These are phyloP conservation scores for Hypoxylon sp. DNA, from an alignment of 2,329 filamentous ascomycete genomes.

Conservation along the genomic window DNA sequence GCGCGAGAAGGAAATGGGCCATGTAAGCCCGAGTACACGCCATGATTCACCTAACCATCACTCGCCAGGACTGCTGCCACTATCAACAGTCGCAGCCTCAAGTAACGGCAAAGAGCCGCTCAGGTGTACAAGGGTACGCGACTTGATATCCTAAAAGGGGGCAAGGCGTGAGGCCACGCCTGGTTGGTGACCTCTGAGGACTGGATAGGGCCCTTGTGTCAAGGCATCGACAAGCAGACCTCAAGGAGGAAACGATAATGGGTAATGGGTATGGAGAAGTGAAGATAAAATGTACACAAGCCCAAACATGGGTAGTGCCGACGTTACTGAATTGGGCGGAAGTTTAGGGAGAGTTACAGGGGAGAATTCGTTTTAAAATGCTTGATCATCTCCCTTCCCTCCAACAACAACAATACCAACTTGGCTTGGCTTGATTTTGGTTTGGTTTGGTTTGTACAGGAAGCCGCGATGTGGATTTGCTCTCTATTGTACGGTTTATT, in stretches of 20 bases:
- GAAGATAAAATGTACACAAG: not conserved
- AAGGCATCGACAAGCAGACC: not conserved
- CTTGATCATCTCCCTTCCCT: not conserved
- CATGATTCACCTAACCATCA: conserved; percentile 39
- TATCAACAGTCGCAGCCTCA: not conserved
- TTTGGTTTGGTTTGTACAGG: not conserved
- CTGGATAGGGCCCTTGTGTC: not conserved
- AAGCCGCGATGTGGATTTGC: not conserved
- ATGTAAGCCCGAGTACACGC: not conserved
- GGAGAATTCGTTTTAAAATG: not conserved
- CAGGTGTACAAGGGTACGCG: not conserved
- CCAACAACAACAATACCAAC: too few relatives aligned
- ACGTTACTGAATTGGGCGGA: too few relatives aligned
- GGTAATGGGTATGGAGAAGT: not conserved
- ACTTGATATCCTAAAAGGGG: not conserved
- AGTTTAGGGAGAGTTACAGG: too few relatives aligned
- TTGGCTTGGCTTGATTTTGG: not conserved
- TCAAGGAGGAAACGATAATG: not conserved
- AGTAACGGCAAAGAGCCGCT: not conserved
- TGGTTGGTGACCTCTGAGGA: not conserved
- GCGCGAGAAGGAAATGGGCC: not conserved
- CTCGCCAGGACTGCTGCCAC: conserved; percentile 4
- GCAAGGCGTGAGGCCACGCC: not conserved
- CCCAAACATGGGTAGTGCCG: not conserved
- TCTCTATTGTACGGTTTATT: conserved; percentile 2